Percentiles rank a stretch among this genome's conserved stretches.
Conservation (phyloP, 2,329 filamentous ascomycete species). For the Sordariomycetes sp. region DNA sequence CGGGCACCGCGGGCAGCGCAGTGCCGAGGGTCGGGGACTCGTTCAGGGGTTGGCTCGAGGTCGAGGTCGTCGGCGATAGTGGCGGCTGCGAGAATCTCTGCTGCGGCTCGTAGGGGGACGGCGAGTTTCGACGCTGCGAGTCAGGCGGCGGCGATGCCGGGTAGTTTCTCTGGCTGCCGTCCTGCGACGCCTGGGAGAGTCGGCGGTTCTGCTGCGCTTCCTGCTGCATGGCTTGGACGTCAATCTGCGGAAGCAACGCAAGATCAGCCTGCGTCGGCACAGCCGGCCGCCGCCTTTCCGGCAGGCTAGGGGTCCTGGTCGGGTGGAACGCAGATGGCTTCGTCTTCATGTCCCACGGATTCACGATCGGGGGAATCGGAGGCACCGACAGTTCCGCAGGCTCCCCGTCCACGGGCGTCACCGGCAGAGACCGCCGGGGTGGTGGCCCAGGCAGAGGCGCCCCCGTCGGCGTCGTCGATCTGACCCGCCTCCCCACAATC, state of each 20-base stretch:
- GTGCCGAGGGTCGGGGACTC: conserved; percentile 4
- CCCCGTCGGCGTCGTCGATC: not conserved
- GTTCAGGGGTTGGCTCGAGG: conserved; percentile 5
- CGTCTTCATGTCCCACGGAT: conserved; percentile 26
- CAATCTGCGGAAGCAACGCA: not conserved
- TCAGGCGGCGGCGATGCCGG: not conserved
- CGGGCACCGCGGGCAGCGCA: not conserved
- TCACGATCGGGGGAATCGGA: conserved; percentile 17
- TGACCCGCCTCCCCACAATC: too few relatives aligned
- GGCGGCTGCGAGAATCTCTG: not conserved
- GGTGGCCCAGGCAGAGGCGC: not conserved
- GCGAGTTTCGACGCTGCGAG: not conserved
- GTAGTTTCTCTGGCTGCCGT: not conserved
- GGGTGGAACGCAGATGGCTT: conserved; percentile 7
- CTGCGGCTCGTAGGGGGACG: not conserved
- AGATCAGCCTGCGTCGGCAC: conserved; percentile 3
- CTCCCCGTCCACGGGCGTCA: not conserved
- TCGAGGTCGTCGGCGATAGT: conserved; percentile 9
- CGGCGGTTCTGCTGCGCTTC: not conserved
- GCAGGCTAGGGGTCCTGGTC: conserved; percentile 7
- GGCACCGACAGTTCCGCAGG: conserved; percentile 4
- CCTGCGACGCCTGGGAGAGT: not conserved
- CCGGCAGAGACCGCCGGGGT: not conserved
- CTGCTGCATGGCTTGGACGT: not conserved
- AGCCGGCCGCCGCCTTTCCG: conserved; percentile 6